Evolutionary conservation across 345 rosid genomes (phyloP).

Genomic region (Durio zibethinus): DNA sequence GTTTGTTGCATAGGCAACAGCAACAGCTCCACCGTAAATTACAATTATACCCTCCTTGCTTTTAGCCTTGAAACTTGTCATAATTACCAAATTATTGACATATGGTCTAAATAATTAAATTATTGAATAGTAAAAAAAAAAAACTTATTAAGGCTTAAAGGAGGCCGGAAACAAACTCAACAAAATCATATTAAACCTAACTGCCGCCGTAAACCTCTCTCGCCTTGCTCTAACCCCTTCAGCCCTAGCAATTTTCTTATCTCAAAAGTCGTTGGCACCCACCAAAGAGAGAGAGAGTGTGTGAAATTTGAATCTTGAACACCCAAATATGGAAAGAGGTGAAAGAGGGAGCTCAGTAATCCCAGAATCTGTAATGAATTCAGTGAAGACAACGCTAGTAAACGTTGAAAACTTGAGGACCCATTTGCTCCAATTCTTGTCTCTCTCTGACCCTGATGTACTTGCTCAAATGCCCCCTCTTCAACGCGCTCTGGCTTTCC

Average conservation of each 20-base stretch:
- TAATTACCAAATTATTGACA: not conserved
- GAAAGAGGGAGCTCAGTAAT: constrained; percentile 39
- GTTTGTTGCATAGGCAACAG: not conserved
- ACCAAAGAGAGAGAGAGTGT: not conserved
- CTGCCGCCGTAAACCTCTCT: not conserved
- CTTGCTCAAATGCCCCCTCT: constrained; percentile 67
- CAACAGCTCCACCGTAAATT: not conserved
- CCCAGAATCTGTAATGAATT: constrained; percentile 60
- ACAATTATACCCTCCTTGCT: not conserved
- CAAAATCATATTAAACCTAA: not conserved
- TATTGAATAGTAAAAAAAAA: no score
- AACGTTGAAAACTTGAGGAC: constrained; percentile 44
- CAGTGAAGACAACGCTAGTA: constrained; percentile 53
- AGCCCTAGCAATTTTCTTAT: not conserved
- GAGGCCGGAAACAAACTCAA: not conserved
- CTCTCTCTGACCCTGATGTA: constrained; percentile 56
- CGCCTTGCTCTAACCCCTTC: not conserved
- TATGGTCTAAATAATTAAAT: not conserved
- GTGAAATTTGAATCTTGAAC: not conserved
- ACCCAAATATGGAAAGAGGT: constrained; percentile 38
- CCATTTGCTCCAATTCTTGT: constrained; percentile 52
- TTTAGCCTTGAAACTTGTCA: not conserved
- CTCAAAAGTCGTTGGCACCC: not conserved
- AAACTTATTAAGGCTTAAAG: not conserved
- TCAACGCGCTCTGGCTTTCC: constrained; percentile 60